These are phyloP conservation scores for Hortiboletus flavorubellus DNA, from an alignment of 768 basidiomycete species.

Conservation along the genomic window DNA sequence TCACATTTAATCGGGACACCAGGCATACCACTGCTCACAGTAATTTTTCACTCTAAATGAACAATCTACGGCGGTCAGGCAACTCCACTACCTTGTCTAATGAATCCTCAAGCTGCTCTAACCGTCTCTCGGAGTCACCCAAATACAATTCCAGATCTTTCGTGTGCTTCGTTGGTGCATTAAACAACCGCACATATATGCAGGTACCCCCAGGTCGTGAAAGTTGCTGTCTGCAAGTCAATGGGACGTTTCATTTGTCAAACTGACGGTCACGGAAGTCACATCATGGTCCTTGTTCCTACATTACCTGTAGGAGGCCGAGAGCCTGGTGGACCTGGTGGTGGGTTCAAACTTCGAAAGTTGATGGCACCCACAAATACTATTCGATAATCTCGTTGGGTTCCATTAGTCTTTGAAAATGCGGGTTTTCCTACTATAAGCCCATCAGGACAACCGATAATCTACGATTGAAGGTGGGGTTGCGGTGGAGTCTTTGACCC, in stretches of 20 bases:
- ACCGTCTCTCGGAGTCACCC: not conserved
- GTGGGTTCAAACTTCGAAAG: not conserved
- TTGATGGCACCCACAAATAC: not conserved
- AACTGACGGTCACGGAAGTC: not conserved
- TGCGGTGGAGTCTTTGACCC: not conserved
- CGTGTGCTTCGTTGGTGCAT: not conserved
- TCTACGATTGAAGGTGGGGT: constrained; percentile 3
- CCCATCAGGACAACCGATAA: not conserved
- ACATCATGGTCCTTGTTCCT: not conserved
- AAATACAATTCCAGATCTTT: not conserved
- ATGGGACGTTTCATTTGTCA: not conserved
- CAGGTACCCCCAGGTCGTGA: not conserved
- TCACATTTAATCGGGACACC: no score
- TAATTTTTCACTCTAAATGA: no score
- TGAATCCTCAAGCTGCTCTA: not conserved
- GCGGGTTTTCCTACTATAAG: not conserved
- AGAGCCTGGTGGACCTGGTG: not conserved
- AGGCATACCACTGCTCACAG: no score
- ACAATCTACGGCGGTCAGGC: no score
- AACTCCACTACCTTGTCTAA: no score
- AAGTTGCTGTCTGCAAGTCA: not conserved
- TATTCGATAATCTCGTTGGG: not conserved
- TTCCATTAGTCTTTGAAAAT: constrained; percentile 4
- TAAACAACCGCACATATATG: not conserved
- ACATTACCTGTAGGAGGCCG: not conserved